These are phyloP conservation scores for Schizosaccharomyces lindneri DNA, from an alignment of 805 yeast species.

Conservation along the genomic window DNA sequence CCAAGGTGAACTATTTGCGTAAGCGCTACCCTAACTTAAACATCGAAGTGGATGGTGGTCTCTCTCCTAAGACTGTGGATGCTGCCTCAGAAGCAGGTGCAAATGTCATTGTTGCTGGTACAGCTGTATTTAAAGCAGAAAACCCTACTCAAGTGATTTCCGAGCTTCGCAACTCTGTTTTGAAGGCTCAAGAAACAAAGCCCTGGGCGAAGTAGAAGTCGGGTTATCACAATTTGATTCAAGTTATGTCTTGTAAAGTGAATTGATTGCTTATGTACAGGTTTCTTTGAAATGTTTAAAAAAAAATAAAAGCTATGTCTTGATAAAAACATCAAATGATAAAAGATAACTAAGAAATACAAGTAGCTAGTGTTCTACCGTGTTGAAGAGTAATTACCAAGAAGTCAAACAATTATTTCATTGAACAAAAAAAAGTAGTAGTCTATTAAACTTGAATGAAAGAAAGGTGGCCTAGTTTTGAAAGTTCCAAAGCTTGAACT, in stretches of 20 bases:
- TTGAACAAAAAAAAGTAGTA: too few relatives aligned
- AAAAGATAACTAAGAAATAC: too few relatives aligned
- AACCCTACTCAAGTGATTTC: slow-evolving; percentile 56
- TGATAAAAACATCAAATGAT: too few relatives aligned
- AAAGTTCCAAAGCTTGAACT: slow-evolving; percentile 15
- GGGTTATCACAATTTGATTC: neutral
- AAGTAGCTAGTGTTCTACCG: too few relatives aligned
- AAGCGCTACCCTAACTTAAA: slow-evolving; percentile 48
- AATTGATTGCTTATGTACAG: too few relatives aligned
- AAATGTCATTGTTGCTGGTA: slow-evolving; percentile 92
- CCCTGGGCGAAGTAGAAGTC: slow-evolving; percentile 1
- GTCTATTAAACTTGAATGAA: too few relatives aligned
- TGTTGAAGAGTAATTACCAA: too few relatives aligned
- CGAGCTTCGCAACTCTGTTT: slow-evolving; percentile 39
- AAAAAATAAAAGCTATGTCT: too few relatives aligned
- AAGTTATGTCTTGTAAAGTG: too few relatives aligned
- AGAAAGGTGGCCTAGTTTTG: too few relatives aligned
- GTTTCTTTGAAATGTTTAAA: too few relatives aligned
- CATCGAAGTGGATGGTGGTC: slow-evolving; percentile 92
- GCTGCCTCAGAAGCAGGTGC: slow-evolving; percentile 94
- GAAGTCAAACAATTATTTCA: too few relatives aligned
- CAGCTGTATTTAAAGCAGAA: slow-evolving; percentile 55
- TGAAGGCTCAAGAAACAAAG: slow-evolving; percentile 5
- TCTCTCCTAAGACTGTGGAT: slow-evolving; percentile 63
- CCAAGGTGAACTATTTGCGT: slow-evolving; percentile 41